phyloP scores from a whole-genome alignment of 108 stramenopile genomes.

The Cylindrotheca closterium region DNA sequence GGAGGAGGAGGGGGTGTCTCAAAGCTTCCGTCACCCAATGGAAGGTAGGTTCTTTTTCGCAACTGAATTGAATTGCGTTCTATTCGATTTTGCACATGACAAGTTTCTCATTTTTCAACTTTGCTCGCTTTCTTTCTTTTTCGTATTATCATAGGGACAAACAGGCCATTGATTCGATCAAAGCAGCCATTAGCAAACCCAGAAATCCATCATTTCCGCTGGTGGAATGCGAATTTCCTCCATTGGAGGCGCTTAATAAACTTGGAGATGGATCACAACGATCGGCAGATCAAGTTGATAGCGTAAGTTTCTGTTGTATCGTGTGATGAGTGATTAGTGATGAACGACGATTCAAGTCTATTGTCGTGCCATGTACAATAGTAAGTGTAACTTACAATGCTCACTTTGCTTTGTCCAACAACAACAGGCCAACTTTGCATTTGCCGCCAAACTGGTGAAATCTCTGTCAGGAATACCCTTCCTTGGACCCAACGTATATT shows the following conservation, averaged over 20 bases:
- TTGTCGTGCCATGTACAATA: too few species aligned
- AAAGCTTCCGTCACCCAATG: not conserved
- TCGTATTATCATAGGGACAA: slow-evolving; percentile 23
- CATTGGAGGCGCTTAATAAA: slow-evolving; percentile 59
- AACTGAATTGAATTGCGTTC: too few species aligned
- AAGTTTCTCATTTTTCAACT: too few species aligned
- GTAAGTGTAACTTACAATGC: too few species aligned
- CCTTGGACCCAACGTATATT: slow-evolving; percentile 51
- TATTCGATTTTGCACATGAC: too few species aligned
- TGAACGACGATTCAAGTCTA: too few species aligned
- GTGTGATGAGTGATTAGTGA: not conserved
- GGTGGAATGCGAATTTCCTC: slow-evolving; percentile 81
- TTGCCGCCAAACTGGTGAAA: slow-evolving; percentile 45
- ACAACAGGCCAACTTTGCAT: slow-evolving; percentile 44
- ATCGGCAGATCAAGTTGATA: slow-evolving; percentile 65
- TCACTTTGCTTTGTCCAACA: not conserved
- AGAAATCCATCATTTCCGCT: slow-evolving; percentile 40
- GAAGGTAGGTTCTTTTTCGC: not conserved
- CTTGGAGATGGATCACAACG: slow-evolving; percentile 70
- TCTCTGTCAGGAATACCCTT: slow-evolving; percentile 31
- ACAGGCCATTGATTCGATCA: slow-evolving; percentile 55
- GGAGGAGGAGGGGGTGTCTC: not conserved
- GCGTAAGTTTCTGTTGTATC: slow-evolving; percentile 16
- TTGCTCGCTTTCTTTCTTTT: not conserved
- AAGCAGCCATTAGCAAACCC: slow-evolving; percentile 52